Evolutionary conservation across 371 early-diverging fungal genomes (phyloP).

Genomic region (Rhizopus arrhizus): DNA sequence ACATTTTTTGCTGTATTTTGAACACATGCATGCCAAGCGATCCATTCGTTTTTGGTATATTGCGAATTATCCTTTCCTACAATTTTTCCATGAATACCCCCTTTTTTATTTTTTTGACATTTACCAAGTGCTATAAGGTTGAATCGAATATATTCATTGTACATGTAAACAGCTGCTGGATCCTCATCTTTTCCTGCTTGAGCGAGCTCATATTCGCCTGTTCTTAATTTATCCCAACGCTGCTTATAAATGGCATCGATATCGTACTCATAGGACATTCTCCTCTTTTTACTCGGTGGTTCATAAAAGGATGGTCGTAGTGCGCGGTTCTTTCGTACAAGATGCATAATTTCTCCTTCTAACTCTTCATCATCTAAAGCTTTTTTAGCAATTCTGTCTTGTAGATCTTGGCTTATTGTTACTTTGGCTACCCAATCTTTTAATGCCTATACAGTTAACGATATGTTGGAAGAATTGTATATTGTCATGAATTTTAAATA

Average conservation of each 20-base stretch:
- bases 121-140: constrained; percentile 1
- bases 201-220: neutral
- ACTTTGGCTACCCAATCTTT: constrained; percentile 2
- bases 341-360: constrained; percentile 3
- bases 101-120: neutral
- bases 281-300: constrained; percentile 1
- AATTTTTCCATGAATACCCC: neutral
- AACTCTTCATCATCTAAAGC: neutral
- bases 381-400: neutral
- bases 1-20: neutral
- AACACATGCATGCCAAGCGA: neutral
- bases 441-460: neutral
- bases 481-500: neutral
- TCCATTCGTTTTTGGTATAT: constrained; percentile 1
- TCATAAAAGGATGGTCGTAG: neutral
- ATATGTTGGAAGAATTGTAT: neutral
- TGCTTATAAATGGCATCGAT: neutral
- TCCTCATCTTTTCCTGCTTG: neutral
- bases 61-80: neutral
- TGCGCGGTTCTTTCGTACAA: neutral
- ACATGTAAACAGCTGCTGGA: constrained; percentile 2
- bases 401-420: neutral
- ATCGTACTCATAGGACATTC: neutral
- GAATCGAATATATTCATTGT: constrained; percentile 7
- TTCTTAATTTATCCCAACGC: neutral